Conservation (phyloP, 345 rosid genomes). For the Salix arbutifolia region DNA sequence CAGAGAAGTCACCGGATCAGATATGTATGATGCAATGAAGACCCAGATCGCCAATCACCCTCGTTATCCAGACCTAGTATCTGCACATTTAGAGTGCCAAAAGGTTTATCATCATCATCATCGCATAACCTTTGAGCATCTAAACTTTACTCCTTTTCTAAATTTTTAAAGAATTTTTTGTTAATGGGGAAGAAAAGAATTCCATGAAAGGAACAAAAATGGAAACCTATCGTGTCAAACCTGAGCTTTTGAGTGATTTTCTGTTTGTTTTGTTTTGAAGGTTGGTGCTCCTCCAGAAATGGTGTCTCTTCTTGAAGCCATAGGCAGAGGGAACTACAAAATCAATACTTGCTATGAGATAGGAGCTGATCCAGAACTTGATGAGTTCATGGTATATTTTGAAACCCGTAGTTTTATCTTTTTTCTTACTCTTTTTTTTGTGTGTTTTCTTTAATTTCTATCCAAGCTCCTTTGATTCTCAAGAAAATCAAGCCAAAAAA, state of each 20-base stretch:
- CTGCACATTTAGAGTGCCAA: conserved; percentile 57
- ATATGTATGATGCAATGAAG: conserved; percentile 45
- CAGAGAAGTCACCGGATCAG: conserved; percentile 23
- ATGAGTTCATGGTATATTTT: conserved; percentile 53
- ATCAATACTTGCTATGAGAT: conserved; percentile 20
- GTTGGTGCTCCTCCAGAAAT: conserved; percentile 59
- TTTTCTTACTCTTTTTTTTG: neutral
- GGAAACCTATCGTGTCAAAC: neutral
- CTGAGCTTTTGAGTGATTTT: neutral
- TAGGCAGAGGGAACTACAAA: conserved; percentile 31
- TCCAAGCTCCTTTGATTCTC: neutral
- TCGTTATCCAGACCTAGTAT: conserved; percentile 48
- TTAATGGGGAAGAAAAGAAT: neutral
- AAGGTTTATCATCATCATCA: conserved; percentile 32
- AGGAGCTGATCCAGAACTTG: conserved; percentile 67
- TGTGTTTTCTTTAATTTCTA: neutral
- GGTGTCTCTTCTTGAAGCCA: conserved; percentile 47
- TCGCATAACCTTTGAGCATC: neutral
- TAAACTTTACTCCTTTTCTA: neutral
- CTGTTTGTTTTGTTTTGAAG: conserved; percentile 17
- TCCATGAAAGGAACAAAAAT: neutral
- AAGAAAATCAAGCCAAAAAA: neutral
- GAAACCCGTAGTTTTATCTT: neutral
- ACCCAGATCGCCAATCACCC: conserved; percentile 63
- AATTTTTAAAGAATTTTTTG: neutral